Evolutionary conservation across 805 yeast genomes (phyloP).

Genomic region (Nakazawaea anatomiae): DNA sequence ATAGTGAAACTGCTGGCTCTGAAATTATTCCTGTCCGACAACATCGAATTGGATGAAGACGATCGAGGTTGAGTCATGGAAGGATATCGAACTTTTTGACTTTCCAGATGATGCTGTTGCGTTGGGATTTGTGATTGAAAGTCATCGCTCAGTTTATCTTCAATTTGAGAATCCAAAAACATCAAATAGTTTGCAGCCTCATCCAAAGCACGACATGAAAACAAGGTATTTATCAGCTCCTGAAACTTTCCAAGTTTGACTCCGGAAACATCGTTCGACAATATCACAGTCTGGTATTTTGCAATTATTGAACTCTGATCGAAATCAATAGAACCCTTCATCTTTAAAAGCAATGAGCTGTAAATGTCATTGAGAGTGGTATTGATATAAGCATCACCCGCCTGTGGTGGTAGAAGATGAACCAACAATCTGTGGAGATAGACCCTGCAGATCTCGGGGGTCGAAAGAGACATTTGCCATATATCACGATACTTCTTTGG

Average conservation of each 20-base stretch:
- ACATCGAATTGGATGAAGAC: neutral
- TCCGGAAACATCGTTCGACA: slow-evolving; percentile 15
- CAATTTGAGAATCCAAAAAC: slow-evolving; percentile 21
- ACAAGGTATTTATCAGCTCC: slow-evolving; percentile 23
- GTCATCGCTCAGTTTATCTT: neutral
- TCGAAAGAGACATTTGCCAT: neutral
- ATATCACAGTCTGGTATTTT: slow-evolving; percentile 18
- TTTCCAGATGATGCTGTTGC: neutral
- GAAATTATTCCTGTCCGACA: slow-evolving; percentile 1
- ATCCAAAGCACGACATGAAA: slow-evolving; percentile 22
- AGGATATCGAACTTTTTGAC: neutral
- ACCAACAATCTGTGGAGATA: slow-evolving; percentile 30
- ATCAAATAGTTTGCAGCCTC: slow-evolving; percentile 30
- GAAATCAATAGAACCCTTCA: neutral
- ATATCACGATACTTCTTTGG: neutral
- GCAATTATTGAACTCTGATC: slow-evolving; percentile 3
- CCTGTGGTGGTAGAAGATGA: slow-evolving; percentile 30
- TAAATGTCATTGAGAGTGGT: slow-evolving; percentile 17
- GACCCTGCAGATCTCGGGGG: slow-evolving; percentile 22
- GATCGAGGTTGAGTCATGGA: neutral
- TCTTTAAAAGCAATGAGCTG: neutral
- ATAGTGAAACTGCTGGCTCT: slow-evolving; percentile 8
- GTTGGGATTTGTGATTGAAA: neutral
- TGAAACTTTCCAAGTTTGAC: slow-evolving; percentile 30
- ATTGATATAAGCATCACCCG: slow-evolving; percentile 28